Percentiles rank a stretch among this genome's conserved stretches.
Conservation (phyloP, 352 stramenopile species). For the Phytophthora palmivora region DNA sequence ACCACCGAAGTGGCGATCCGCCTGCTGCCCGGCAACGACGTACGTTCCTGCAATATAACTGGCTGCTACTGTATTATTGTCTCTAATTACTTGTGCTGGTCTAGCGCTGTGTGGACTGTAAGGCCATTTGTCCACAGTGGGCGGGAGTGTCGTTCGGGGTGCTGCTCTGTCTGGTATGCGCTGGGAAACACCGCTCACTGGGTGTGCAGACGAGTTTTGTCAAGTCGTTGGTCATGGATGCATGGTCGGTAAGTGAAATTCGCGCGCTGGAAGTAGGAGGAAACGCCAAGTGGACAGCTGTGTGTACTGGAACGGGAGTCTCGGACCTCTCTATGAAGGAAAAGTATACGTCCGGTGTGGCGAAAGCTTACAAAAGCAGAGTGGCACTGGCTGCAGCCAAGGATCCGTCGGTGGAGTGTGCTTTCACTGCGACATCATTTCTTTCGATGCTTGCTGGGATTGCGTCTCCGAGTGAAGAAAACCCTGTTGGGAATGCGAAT, state of each 20-base stretch:
- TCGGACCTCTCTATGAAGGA: slow-evolving; percentile 51
- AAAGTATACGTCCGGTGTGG: slow-evolving; percentile 75
- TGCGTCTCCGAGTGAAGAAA: slow-evolving; percentile 17
- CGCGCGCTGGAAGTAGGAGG: slow-evolving; percentile 70
- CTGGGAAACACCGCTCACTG: slow-evolving; percentile 80
- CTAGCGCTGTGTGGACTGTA: slow-evolving; percentile 85
- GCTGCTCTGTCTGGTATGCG: slow-evolving; percentile 78
- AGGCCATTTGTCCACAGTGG: slow-evolving; percentile 83
- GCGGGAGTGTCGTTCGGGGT: slow-evolving; percentile 85
- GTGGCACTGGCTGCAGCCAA: slow-evolving; percentile 38
- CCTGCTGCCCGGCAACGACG: slow-evolving; percentile 77
- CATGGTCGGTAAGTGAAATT: slow-evolving; percentile 62
- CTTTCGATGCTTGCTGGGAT: slow-evolving; percentile 43
- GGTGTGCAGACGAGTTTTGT: slow-evolving; percentile 85
- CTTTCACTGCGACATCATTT: slow-evolving; percentile 65
- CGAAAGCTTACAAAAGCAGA: slow-evolving; percentile 63
- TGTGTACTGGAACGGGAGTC: slow-evolving; percentile 62
- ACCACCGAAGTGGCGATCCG: slow-evolving; percentile 62
- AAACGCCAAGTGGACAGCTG: slow-evolving; percentile 84
- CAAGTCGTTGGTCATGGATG: slow-evolving; percentile 86
- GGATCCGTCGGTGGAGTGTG: slow-evolving; percentile 23
- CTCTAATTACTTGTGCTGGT: slow-evolving; percentile 1
- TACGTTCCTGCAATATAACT: slow-evolving; percentile 34
- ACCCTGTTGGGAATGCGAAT: slow-evolving; percentile 1
- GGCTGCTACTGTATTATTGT: not conserved